A percentile compares a stretch with the other conserved stretches of the same genome.
Conservation (phyloP, 495 filamentous ascomycete genomes). For the Neurospora hispaniola region DNA sequence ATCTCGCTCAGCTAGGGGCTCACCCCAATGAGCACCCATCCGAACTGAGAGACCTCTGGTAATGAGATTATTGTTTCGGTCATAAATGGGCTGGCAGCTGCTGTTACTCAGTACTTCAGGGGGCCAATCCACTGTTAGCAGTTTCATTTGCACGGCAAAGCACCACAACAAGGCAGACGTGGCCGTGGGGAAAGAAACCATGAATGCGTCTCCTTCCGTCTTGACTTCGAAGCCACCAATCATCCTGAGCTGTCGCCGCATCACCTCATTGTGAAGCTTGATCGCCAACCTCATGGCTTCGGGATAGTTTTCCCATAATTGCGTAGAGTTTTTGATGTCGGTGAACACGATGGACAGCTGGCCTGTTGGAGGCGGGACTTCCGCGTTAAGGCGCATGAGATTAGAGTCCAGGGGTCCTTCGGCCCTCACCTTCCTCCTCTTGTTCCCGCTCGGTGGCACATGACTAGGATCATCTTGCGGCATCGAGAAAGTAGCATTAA, state of each 20-base stretch:
- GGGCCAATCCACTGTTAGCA: conserved; percentile 86
- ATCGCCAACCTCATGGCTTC: conserved; percentile 92
- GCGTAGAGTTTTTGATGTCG: conserved; percentile 97
- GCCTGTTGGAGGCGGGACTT: conserved; percentile 81
- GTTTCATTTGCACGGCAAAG: conserved; percentile 80
- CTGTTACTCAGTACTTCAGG: conserved; percentile 80
- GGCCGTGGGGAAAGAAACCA: conserved; percentile 95
- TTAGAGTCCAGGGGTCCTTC: conserved; percentile 69
- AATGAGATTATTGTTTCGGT: conserved; percentile 80
- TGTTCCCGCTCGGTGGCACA: conserved; percentile 46
- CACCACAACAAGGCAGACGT: conserved; percentile 91
- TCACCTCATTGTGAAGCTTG: conserved; percentile 88
- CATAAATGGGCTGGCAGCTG: conserved; percentile 68
- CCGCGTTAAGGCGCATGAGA: conserved; percentile 70
- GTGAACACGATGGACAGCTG: conserved; percentile 93
- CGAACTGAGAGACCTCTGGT: conserved; percentile 88
- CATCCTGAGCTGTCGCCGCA: conserved; percentile 83
- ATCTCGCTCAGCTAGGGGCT: conserved; percentile 88
- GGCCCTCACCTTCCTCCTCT: conserved; percentile 50
- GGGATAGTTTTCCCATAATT: conserved; percentile 93
- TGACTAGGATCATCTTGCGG: conserved; percentile 56
- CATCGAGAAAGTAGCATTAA: conserved; percentile 67
- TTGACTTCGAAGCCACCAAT: conserved; percentile 98
- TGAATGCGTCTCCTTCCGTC: conserved; percentile 98
- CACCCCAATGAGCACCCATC: conserved; percentile 95